These are phyloP conservation scores for Sporothrix euskadiensis DNA, from an alignment of 2,329 filamentous ascomycete species.

Conservation along the genomic window DNA sequence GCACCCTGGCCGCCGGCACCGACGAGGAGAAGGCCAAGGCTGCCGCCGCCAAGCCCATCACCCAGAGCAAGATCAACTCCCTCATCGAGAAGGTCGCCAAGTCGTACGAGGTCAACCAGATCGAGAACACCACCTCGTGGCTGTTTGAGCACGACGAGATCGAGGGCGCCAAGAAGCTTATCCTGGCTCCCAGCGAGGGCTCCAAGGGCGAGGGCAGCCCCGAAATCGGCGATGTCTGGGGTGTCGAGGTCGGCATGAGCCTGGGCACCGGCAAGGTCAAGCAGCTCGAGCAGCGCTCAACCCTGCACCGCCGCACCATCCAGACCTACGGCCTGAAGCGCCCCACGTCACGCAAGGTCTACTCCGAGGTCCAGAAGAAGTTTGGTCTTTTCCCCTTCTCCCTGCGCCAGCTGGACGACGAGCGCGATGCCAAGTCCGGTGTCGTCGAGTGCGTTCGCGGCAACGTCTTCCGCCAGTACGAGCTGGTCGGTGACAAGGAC, in stretches of 20 bases:
- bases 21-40: constrained; percentile 97
- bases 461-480: constrained; percentile 92
- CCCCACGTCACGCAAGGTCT: constrained; percentile 84
- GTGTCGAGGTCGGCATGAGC: constrained; percentile 92
- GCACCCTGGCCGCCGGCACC: constrained; percentile 75
- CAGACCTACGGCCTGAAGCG: constrained; percentile 94
- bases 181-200: constrained; percentile 81
- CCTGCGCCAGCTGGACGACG: constrained; percentile 92
- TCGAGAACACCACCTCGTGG: constrained; percentile 99
- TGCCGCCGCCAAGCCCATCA: constrained; percentile 74
- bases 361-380: constrained; percentile 95
- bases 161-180: constrained; percentile 96
- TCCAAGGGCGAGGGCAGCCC: constrained; percentile 87
- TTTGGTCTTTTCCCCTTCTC: constrained; percentile 98
- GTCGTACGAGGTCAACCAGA: constrained; percentile 84
- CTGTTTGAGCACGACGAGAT: constrained; percentile 96
- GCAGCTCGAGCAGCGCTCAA: constrained; percentile 81
- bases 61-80: constrained; percentile 81
- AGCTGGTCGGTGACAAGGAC: constrained; percentile 93
- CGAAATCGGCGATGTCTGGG: constrained; percentile 93
- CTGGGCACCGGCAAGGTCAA: constrained; percentile 93
- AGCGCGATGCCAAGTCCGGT: constrained; percentile 92
- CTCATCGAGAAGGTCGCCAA: constrained; percentile 90
- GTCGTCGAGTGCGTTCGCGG: constrained; percentile 94
- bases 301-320: constrained; percentile 87